Percentiles rank a stretch among this genome's conserved stretches.
Evolutionary conservation across 306 rosid genomes (phyloP).

Genomic region (Quercus wislizeni): DNA sequence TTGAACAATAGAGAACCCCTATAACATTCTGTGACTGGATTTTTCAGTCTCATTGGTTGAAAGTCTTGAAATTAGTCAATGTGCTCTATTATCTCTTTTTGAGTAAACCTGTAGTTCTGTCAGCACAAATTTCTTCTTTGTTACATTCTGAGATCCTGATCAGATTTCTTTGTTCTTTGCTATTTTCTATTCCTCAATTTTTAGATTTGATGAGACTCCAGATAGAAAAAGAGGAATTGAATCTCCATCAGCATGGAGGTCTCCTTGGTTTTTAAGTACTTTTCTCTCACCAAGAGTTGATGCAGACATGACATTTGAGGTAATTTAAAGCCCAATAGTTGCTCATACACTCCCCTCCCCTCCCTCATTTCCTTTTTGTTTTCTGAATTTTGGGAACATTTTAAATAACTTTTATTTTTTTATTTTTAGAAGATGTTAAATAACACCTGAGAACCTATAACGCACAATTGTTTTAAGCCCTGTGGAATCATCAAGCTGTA

Average conservation of each 20-base stretch:
- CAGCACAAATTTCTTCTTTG: background rate
- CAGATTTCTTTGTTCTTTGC: background rate
- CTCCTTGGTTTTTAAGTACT: slow-evolving; percentile 85
- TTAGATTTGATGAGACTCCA: slow-evolving; percentile 83
- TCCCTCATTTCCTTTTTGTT: background rate
- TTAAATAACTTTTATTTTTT: background rate
- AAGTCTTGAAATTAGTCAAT: background rate
- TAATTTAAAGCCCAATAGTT: slow-evolving; percentile 19
- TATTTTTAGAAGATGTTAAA: background rate
- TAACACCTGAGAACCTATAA: background rate
- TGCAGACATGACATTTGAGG: slow-evolving; percentile 85
- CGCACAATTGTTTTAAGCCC: background rate
- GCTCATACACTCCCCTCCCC: background rate
- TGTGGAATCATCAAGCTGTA: too few relatives aligned
- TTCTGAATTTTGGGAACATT: background rate
- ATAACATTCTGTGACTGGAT: background rate
- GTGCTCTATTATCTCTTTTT: background rate
- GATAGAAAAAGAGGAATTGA: slow-evolving; percentile 73
- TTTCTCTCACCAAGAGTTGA: slow-evolving; percentile 70
- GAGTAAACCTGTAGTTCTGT: background rate
- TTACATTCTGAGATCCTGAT: background rate
- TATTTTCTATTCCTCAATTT: background rate
- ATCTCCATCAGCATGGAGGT: slow-evolving; percentile 96
- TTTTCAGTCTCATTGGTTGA: background rate
- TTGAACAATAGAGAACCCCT: background rate